Conservation (phyloP, 208 protist genomes). For the Trypanosoma grayi region DNA sequence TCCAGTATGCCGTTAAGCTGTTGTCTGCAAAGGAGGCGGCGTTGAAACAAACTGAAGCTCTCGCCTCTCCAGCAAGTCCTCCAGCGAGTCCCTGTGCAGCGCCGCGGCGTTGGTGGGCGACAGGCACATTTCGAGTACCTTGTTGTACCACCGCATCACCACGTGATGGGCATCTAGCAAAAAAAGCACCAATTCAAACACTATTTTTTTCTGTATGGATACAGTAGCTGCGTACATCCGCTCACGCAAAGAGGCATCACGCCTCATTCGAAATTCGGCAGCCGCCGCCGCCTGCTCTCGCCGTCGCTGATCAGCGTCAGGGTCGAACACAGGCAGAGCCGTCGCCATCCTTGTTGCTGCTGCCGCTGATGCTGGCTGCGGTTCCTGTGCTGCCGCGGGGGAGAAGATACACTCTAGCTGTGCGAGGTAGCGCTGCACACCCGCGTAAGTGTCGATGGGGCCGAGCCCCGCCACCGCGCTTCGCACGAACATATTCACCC, state of each 20-base stretch:
- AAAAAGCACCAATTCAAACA: slow-evolving; percentile 43
- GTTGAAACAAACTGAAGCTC: slow-evolving; percentile 8
- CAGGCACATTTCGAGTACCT: slow-evolving; percentile 15
- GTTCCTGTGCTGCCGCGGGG: not conserved
- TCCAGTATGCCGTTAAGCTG: too few relatives aligned
- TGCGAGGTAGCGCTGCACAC: slow-evolving; percentile 44
- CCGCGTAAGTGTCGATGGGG: slow-evolving; percentile 52
- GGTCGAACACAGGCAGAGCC: slow-evolving; percentile 62
- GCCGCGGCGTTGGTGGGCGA: slow-evolving; percentile 5
- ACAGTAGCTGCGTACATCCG: not conserved
- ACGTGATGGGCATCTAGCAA: slow-evolving; percentile 32
- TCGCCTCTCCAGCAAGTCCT: slow-evolving; percentile 36
- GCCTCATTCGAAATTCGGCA: not conserved
- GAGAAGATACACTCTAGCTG: slow-evolving; percentile 18
- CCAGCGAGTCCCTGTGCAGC: slow-evolving; percentile 29
- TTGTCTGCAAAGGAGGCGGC: not conserved
- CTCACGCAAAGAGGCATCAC: not conserved
- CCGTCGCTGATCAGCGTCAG: slow-evolving; percentile 24
- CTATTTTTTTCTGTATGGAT: slow-evolving; percentile 29
- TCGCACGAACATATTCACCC: slow-evolving; percentile 74
- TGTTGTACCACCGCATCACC: slow-evolving; percentile 45
- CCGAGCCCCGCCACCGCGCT: slow-evolving; percentile 58
- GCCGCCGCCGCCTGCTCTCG: slow-evolving; percentile 36
- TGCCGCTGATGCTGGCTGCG: not conserved
- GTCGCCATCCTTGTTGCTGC: too few relatives aligned